Conservation (phyloP, 169 alveolate species). For the Cryptosporidium tyzzeri region DNA sequence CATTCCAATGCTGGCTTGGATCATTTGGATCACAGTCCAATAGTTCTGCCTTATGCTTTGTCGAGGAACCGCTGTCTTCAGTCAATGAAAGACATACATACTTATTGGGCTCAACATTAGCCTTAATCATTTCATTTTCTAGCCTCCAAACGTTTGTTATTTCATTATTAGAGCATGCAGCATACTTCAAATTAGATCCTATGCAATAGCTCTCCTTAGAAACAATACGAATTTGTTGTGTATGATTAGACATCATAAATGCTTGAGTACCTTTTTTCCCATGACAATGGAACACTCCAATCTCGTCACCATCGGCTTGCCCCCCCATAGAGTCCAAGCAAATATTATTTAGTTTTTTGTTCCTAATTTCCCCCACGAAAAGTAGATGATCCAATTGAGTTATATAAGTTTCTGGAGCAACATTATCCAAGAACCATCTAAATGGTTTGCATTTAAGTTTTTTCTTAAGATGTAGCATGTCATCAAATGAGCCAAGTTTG, state of each 20-base stretch:
- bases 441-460: conserved; percentile 77
- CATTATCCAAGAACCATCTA: conserved; percentile 77
- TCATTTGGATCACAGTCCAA: conserved; percentile 12
- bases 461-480: conserved; percentile 75
- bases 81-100: conserved; percentile 33
- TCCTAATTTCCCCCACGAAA: conserved; percentile 65
- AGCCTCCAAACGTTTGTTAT: conserved; percentile 31
- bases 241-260: conserved; percentile 42
- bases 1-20: conserved; percentile 36
- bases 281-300: conserved; percentile 54
- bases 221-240: conserved; percentile 37
- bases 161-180: conserved; percentile 28
- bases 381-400: conserved; percentile 37
- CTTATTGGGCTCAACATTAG: not conserved
- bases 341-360: not conserved
- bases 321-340: conserved; percentile 73
- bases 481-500: conserved; percentile 46
- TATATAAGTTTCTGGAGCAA: conserved; percentile 69
- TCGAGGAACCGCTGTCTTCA: not conserved
- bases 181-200: not conserved
- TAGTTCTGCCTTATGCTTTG: conserved; percentile 30
- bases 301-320: not conserved
- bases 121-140: conserved; percentile 28
- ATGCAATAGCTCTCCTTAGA: conserved; percentile 51
- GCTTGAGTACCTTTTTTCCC: conserved; percentile 75